These are phyloP conservation scores for Carex cristatella DNA, from an alignment of 176 grass and related monocot genomes.

Conservation along the genomic window DNA sequence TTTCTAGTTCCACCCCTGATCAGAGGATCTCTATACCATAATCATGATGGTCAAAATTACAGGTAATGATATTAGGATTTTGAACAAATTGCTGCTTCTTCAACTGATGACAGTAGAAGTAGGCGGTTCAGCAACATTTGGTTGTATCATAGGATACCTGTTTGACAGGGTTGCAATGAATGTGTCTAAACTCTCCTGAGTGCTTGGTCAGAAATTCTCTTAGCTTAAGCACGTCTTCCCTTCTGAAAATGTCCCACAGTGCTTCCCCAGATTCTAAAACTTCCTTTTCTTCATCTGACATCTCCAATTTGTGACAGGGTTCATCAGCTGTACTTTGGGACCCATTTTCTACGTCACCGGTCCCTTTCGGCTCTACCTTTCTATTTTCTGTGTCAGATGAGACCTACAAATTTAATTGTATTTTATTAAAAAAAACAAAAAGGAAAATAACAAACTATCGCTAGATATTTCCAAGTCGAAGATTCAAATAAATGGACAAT, in stretches of 20 bases:
- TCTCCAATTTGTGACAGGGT: background rate
- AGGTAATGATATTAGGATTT: background rate
- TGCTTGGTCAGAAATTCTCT: conserved; percentile 62
- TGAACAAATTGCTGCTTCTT: conserved; percentile 1
- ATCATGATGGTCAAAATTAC: background rate
- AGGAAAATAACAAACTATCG: too few species aligned
- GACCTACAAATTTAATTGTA: background rate
- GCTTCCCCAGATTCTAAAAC: conserved; percentile 36
- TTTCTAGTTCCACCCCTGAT: too few species aligned
- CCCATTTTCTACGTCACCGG: background rate
- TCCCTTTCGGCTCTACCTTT: conserved; percentile 7
- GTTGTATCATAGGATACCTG: conserved; percentile 25
- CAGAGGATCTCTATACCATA: background rate
- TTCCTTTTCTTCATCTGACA: background rate
- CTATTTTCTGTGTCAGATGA: background rate
- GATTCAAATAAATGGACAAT: background rate
- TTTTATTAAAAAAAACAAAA: too few species aligned
- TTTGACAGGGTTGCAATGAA: conserved; percentile 49
- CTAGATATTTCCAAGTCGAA: background rate
- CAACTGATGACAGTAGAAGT: background rate
- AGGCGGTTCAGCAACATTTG: background rate
- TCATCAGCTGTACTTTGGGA: background rate
- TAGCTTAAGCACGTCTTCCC: conserved; percentile 62
- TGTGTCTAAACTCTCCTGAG: conserved; percentile 58
- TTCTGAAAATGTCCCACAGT: conserved; percentile 88